Conservation (phyloP, 495 filamentous ascomycete genomes). For the Copromyces sp. region DNA sequence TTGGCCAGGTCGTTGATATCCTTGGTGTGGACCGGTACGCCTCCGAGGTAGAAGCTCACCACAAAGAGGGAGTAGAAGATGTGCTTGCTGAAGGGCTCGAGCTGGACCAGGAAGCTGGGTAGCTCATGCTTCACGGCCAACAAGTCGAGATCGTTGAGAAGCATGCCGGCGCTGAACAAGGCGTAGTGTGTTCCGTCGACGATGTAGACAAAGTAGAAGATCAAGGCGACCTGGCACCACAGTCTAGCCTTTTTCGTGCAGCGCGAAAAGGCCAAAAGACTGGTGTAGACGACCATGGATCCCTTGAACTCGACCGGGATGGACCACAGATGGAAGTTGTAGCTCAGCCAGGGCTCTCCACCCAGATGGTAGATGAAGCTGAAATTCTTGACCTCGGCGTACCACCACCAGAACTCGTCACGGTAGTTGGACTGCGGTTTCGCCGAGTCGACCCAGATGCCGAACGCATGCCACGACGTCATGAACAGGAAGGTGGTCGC, state of each 20-base stretch:
- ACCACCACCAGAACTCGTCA: conserved; percentile 45
- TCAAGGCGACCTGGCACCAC: conserved; percentile 19
- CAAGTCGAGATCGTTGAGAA: conserved; percentile 40
- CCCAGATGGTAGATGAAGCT: conserved; percentile 42
- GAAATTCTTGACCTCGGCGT: conserved; percentile 49
- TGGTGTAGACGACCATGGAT: conserved; percentile 38
- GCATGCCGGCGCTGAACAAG: conserved; percentile 36
- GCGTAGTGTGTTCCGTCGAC: conserved; percentile 36
- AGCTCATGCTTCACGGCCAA: conserved; percentile 31
- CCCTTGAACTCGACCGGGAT: conserved; percentile 34
- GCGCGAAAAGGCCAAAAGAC: conserved; percentile 31
- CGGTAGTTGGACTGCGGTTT: conserved; percentile 24
- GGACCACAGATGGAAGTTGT: conserved; percentile 35
- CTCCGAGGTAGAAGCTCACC: conserved; percentile 33
- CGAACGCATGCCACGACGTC: conserved; percentile 38
- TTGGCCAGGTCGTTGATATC: conserved; percentile 25
- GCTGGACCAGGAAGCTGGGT: conserved; percentile 22
- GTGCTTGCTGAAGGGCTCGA: conserved; percentile 31
- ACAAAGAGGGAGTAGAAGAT: conserved; percentile 38
- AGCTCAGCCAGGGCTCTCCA: conserved; percentile 27
- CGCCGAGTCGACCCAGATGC: conserved; percentile 25
- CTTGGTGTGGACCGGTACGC: conserved; percentile 31
- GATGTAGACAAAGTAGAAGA: conserved; percentile 36
- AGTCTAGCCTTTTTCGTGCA: conserved; percentile 23
- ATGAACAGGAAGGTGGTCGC: conserved; percentile 40